phyloP scores from a whole-genome alignment of 106 monocot genomes.

The Dioscorea alata region DNA sequence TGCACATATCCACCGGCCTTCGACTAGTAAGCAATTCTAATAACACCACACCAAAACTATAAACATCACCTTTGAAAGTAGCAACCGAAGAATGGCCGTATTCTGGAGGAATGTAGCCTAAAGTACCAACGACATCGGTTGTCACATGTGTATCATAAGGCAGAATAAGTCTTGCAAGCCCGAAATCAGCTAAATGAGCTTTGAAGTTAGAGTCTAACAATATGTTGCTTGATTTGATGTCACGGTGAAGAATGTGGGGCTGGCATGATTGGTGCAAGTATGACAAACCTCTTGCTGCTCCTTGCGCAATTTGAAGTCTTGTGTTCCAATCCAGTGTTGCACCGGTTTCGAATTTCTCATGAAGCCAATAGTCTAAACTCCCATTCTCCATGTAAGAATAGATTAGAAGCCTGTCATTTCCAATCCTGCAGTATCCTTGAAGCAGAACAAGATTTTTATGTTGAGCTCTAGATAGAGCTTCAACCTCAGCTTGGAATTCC shows the following conservation, averaged over 20 bases:
- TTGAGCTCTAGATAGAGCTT: constrained; percentile 11
- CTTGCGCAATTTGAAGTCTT: constrained; percentile 5
- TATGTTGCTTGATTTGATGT: constrained; percentile 12
- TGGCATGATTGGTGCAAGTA: constrained; percentile 12
- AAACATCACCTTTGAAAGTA: constrained; percentile 6
- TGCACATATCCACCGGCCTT: constrained; percentile 13
- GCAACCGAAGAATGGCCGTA: constrained; percentile 14
- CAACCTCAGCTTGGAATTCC: constrained; percentile 12
- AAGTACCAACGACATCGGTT: constrained; percentile 4
- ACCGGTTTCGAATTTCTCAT: constrained; percentile 6
- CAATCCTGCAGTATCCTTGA: constrained; percentile 11
- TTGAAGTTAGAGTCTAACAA: constrained; percentile 1
- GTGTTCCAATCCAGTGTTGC: not conserved
- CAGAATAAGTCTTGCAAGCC: constrained; percentile 8
- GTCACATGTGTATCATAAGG: constrained; percentile 10
- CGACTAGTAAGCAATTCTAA: constrained; percentile 10
- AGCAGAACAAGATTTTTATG: constrained; percentile 10
- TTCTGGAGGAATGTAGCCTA: constrained; percentile 12
- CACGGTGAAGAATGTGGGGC: constrained; percentile 8
- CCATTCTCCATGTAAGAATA: constrained; percentile 15
- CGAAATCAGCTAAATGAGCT: constrained; percentile 11
- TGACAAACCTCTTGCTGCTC: constrained; percentile 7
- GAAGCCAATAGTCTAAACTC: constrained; percentile 12
- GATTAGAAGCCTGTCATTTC: constrained; percentile 11
- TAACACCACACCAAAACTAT: constrained; percentile 8